A percentile compares a stretch with the other conserved stretches of the same genome.
Evolutionary conservation across 352 stramenopile species (phyloP).

Genomic region (Globisporangium solare): DNA sequence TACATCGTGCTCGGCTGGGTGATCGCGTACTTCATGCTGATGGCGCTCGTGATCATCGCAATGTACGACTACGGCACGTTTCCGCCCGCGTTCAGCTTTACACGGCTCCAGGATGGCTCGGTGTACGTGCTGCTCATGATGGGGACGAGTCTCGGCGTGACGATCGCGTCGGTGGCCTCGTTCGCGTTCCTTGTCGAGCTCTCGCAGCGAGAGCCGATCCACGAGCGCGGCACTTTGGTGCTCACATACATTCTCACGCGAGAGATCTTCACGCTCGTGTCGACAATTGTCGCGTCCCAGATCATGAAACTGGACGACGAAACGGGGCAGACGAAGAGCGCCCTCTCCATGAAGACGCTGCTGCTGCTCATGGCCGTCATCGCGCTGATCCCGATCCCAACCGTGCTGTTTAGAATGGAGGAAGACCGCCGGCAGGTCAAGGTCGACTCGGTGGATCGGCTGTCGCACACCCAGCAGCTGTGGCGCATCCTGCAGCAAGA

Average conservation of each 20-base stretch:
- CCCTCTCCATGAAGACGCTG: slow-evolving; percentile 64
- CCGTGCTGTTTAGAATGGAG: slow-evolving; percentile 55
- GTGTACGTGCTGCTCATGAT: slow-evolving; percentile 78
- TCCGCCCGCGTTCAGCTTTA: slow-evolving; percentile 33
- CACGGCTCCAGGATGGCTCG: slow-evolving; percentile 46
- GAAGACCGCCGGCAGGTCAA: slow-evolving; percentile 74
- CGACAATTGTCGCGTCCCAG: slow-evolving; percentile 31
- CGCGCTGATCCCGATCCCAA: slow-evolving; percentile 56
- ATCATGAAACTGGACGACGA: slow-evolving; percentile 37
- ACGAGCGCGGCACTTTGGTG: slow-evolving; percentile 57
- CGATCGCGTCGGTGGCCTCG: slow-evolving; percentile 46
- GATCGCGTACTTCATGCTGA: slow-evolving; percentile 60
- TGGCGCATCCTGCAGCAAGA: slow-evolving; percentile 78
- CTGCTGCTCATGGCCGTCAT: slow-evolving; percentile 67
- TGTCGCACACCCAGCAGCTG: slow-evolving; percentile 50
- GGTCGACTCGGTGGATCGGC: slow-evolving; percentile 59
- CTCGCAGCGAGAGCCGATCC: slow-evolving; percentile 72
- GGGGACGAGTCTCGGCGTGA: slow-evolving; percentile 56
- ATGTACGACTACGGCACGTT: slow-evolving; percentile 46
- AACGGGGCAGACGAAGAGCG: slow-evolving; percentile 25
- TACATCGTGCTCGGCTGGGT: slow-evolving; percentile 77
- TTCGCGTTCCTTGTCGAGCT: slow-evolving; percentile 71
- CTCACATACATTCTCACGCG: slow-evolving; percentile 67
- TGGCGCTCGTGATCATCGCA: slow-evolving; percentile 58
- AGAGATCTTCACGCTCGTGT: slow-evolving; percentile 37